Evolutionary conservation across 345 rosid genomes (phyloP), one percentile per base, ranked within the genome.

Genomic region (Gossypioides kirkii): DNA sequence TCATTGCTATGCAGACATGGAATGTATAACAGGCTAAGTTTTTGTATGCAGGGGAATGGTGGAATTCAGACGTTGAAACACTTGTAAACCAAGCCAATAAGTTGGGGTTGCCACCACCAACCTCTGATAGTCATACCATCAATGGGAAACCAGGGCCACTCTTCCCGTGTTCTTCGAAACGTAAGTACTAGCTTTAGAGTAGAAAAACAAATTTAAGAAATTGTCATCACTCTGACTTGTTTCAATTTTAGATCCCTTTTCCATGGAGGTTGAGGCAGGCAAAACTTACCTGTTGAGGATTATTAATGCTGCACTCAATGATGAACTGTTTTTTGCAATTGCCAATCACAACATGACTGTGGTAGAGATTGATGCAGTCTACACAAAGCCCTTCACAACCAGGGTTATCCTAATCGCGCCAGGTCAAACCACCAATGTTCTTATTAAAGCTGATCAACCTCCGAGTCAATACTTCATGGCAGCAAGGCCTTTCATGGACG

Each of bases 341-440:
- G 54, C 54, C 6, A 2, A 8, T 17, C 54, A 50, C n/a, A 50
- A 50, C 54, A 16, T 50, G 54, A 50, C 54, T 50, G 54, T 50
- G 18, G 20, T 50, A 50, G 54, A 16, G 20, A 50, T 50, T 50
- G 54, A 50, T 50, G 54, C 54, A 5, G 20, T 50, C 54, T 50
- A 50, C 54, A 50, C 54, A 6, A 50, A 50, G 16, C 54, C 54
- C 54, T 50, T 50, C 54, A 50, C 54, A 50, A 50, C 54, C 20
- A 17, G 20, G n/a, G 54, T 50, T 50, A 50, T 50, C 20, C 7
- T 86, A 20, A 62, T 89, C 11, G 80, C 87, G 23, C 91, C 91
- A 0, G 91, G 93, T 25, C 93, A 89, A 50, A 89, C 93, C 38
- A 89, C 89, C 16, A 91, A 91, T 61, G 91, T 85, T 25, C 84